phyloP scores from a whole-genome alignment of 768 basidiomycete species.

The Rhizopogon salebrosus region DNA sequence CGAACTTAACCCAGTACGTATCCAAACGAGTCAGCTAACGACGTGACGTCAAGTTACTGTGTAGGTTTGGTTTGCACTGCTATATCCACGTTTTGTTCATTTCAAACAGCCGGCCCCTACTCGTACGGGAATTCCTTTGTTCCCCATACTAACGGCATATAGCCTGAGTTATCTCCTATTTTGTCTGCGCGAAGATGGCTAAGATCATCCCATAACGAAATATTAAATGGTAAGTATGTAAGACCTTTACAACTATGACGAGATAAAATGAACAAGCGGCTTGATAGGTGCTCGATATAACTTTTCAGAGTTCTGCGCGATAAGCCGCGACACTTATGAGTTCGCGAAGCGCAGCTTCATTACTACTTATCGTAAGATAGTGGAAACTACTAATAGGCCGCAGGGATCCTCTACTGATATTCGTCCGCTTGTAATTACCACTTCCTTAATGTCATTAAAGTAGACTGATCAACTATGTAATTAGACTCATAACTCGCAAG shows the following conservation, averaged over 20 bases:
- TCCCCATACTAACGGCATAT: not conserved
- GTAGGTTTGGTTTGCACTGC: too few species aligned
- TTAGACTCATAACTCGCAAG: not conserved
- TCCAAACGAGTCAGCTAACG: not conserved
- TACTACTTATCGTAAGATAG: too few species aligned
- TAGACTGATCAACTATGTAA: not conserved
- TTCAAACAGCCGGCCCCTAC: not conserved
- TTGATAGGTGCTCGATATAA: not conserved
- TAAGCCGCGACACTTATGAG: not conserved
- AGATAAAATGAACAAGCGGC: not conserved
- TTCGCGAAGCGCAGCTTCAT: too few species aligned
- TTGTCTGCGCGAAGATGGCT: not conserved
- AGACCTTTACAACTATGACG: not conserved
- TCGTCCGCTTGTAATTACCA: not conserved
- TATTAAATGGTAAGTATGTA: not conserved
- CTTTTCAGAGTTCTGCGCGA: not conserved
- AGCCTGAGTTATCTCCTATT: not conserved
- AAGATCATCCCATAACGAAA: not conserved
- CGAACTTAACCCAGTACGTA: not conserved
- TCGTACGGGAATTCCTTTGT: not conserved
- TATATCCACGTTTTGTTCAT: not conserved
- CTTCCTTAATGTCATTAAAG: not conserved
- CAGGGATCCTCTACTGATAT: not conserved
- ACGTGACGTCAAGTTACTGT: not conserved
- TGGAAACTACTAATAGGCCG: too few species aligned